A percentile compares a stretch with the other conserved stretches of the same genome.
phyloP scores from a whole-genome alignment of 2,329 filamentous ascomycete species.

The Dactylonectria estremocensis region DNA sequence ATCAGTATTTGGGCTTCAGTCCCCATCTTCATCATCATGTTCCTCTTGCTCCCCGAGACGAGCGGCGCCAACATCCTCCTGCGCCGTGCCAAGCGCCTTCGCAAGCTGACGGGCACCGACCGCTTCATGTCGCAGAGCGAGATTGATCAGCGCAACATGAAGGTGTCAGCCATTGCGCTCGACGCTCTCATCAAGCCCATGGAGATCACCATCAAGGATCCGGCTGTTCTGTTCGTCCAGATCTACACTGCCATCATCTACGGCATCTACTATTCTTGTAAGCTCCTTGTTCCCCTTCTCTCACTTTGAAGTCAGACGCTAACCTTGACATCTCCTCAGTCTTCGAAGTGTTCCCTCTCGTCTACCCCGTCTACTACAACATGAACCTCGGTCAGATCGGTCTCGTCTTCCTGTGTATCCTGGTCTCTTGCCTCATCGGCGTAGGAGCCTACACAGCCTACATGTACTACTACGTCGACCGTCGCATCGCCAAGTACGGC shows the following conservation, averaged over 20 bases:
- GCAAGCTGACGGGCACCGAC: constrained; percentile 71
- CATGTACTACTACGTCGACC: constrained; percentile 67
- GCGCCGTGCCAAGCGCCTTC: constrained; percentile 72
- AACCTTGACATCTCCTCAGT: constrained; percentile 43
- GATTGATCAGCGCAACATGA: constrained; percentile 72
- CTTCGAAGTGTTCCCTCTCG: constrained; percentile 78
- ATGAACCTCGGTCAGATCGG: constrained; percentile 73
- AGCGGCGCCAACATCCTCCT: constrained; percentile 72
- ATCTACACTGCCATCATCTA: constrained; percentile 75
- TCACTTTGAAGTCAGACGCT: constrained; percentile 3
- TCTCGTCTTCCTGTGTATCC: constrained; percentile 73
- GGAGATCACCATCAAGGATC: constrained; percentile 73
- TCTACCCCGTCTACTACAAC: constrained; percentile 72
- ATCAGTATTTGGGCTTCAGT: constrained; percentile 74
- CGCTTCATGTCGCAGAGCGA: constrained; percentile 74
- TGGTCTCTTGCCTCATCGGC: constrained; percentile 70
- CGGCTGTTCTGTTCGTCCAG: constrained; percentile 74
- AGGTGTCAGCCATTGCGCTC: constrained; percentile 60
- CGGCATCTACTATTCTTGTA: constrained; percentile 72
- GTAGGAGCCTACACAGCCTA: constrained; percentile 66
- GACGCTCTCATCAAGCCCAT: constrained; percentile 74
- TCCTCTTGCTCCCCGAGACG: constrained; percentile 77
- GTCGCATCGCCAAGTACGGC: constrained; percentile 64
- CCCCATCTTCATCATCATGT: constrained; percentile 73
- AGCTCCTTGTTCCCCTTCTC: constrained; percentile 42